A percentile compares a stretch with the other conserved stretches of the same genome.
Evolutionary conservation across 208 protist genomes (phyloP).

Genomic region (Acanthamoeba healyi): DNA sequence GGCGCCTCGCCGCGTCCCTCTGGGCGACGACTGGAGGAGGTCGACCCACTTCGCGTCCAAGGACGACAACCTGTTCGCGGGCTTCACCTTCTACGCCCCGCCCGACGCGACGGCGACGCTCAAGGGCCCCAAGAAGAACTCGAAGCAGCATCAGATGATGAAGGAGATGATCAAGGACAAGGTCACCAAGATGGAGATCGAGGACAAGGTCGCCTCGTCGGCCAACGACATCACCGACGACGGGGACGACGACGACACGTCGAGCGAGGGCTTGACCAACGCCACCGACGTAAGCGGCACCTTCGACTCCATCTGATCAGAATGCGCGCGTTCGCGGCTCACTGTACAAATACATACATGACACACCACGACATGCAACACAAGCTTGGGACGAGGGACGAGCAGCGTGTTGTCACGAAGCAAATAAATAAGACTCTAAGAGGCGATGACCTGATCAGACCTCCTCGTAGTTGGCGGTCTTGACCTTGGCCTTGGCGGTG

Average conservation of each 20-base stretch:
- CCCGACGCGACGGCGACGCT: neutral
- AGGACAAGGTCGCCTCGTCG: neutral
- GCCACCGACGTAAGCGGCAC: neutral
- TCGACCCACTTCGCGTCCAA: slow-evolving; percentile 44
- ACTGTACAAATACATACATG: neutral
- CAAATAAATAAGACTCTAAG: too few species aligned
- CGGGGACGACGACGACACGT: neutral
- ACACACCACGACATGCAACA: too few species aligned
- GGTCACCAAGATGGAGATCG: slow-evolving; percentile 39
- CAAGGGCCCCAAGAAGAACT: slow-evolving; percentile 18
- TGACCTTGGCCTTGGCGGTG: neutral
- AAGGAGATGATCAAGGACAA: slow-evolving; percentile 45
- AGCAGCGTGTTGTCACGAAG: too few species aligned
- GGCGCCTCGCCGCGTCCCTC: neutral
- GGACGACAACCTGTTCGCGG: slow-evolving; percentile 52
- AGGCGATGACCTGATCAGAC: too few species aligned
- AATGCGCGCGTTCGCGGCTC: neutral
- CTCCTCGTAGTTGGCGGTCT: neutral
- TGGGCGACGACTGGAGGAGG: slow-evolving; percentile 17
- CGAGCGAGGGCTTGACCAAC: slow-evolving; percentile 36
- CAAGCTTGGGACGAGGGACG: too few species aligned
- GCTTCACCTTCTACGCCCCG: slow-evolving; percentile 20
- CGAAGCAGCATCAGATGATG: slow-evolving; percentile 34
- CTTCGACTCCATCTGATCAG: neutral
- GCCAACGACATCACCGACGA: neutral